Evolutionary conservation across 331 rosid genomes (phyloP).

Genomic region (Cydonia oblonga): DNA sequence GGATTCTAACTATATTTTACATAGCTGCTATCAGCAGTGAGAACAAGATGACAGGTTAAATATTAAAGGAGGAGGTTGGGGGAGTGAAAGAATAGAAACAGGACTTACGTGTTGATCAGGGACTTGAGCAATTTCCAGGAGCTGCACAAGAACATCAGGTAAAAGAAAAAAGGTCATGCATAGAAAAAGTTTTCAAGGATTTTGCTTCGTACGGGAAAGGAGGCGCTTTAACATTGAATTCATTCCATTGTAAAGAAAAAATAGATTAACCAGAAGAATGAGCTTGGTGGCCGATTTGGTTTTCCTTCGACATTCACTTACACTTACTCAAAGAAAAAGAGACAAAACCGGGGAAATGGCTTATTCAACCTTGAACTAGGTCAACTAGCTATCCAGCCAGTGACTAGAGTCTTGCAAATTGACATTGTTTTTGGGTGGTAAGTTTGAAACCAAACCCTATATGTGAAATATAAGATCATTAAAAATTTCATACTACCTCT

Average conservation of each 20-base stretch:
- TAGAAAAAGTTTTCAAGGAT: not conserved
- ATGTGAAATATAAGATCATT: not conserved
- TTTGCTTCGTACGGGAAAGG: not conserved
- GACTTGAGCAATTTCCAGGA: slow-evolving; percentile 95
- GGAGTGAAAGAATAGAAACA: slow-evolving; percentile 5
- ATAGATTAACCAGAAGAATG: not conserved
- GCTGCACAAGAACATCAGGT: slow-evolving; percentile 47
- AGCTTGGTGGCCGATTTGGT: not conserved
- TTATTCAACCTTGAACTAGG: not conserved
- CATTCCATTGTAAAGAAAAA: not conserved
- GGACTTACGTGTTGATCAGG: slow-evolving; percentile 78
- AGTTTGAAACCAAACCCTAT: not conserved
- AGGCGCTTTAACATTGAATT: not conserved
- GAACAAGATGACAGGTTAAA: not conserved
- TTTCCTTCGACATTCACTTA: not conserved
- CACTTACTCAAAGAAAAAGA: not conserved
- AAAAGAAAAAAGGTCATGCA: slow-evolving; percentile 2
- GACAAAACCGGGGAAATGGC: not conserved
- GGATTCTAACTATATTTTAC: not conserved
- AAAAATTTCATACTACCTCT: not conserved
- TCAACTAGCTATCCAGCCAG: not conserved
- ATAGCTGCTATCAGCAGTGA: not conserved
- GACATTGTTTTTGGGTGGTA: not conserved
- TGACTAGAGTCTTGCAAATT: not conserved
- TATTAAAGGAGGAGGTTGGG: not conserved